phyloP scores from a whole-genome alignment of 108 stramenopile species.

The Poteriospumella lacustris region DNA sequence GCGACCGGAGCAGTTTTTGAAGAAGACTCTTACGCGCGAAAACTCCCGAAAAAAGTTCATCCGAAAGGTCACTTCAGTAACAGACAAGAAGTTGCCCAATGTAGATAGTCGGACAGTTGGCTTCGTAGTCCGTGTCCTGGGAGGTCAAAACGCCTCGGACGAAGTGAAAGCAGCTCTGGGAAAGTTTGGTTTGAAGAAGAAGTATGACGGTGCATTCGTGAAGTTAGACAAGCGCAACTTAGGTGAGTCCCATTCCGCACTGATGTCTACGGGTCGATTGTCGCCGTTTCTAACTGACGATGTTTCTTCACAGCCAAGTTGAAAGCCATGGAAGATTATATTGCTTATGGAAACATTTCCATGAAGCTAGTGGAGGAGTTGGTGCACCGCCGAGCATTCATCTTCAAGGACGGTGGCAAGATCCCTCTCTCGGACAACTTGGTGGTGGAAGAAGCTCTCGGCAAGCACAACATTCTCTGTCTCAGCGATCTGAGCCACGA shows the following conservation, averaged over 20 bases:
- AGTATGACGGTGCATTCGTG: constrained; percentile 2
- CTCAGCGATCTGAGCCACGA: constrained; percentile 15
- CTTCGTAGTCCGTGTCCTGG: constrained; percentile 7
- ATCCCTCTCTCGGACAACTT: not conserved
- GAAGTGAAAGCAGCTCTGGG: constrained; percentile 6
- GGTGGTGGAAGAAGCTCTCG: not conserved
- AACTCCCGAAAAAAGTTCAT: not conserved
- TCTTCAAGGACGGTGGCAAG: not conserved
- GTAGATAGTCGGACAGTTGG: too few relatives aligned
- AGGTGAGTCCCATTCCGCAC: not conserved
- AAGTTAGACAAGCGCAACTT: not conserved
- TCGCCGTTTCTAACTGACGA: too few relatives aligned
- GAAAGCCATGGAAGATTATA: constrained; percentile 1
- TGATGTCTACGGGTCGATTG: not conserved
- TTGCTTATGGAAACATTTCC: constrained; percentile 12
- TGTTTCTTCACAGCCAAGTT: not conserved
- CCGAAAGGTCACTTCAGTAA: not conserved
- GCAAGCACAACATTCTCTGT: constrained; percentile 15
- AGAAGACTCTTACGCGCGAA: too few relatives aligned
- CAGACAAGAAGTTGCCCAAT: not conserved
- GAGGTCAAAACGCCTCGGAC: not conserved
- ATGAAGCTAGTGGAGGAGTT: not conserved
- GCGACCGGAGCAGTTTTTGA: too few relatives aligned
- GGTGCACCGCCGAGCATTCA: constrained; percentile 17
- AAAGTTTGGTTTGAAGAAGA: constrained; percentile 10